A percentile compares a stretch with the other conserved stretches of the same genome.
Conservation (phyloP, 2,329 filamentous ascomycete species). For the Alternaria consortialis region DNA sequence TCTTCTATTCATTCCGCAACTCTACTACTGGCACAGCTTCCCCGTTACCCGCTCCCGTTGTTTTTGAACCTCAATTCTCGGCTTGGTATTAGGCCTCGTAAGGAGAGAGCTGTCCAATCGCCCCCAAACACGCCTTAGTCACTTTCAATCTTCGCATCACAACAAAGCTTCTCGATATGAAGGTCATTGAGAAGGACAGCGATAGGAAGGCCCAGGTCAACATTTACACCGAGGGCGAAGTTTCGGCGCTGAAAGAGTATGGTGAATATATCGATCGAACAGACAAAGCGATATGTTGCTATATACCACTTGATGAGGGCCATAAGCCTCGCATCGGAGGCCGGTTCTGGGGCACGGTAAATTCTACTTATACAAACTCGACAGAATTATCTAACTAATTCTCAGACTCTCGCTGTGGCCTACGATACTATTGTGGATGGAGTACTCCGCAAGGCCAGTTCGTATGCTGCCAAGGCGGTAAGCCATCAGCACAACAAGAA, state of each 20-base stretch:
- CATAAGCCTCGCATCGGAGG: conserved; percentile 44
- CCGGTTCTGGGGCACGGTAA: conserved; percentile 45
- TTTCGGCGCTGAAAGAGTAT: conserved; percentile 44
- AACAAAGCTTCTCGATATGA: conserved; percentile 45
- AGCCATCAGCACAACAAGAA: conserved; percentile 32
- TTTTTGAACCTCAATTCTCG: background rate
- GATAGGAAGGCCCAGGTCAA: conserved; percentile 48
- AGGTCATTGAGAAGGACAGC: conserved; percentile 43
- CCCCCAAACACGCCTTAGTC: background rate
- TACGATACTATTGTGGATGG: conserved; percentile 53
- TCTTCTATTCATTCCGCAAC: too few species aligned
- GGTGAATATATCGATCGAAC: conserved; percentile 35
- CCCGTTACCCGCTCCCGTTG: background rate
- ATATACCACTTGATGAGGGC: conserved; percentile 46
- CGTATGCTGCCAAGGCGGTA: conserved; percentile 17
- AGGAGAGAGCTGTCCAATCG: background rate
- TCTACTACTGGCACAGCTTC: too few species aligned
- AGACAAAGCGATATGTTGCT: conserved; percentile 47
- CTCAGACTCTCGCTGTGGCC: conserved; percentile 33
- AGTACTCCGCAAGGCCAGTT: conserved; percentile 34
- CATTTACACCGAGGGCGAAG: conserved; percentile 34
- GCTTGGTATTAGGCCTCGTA: background rate
- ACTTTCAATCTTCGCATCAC: too few species aligned
- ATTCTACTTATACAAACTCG: background rate
- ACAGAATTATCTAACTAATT: conserved; percentile 2